Evolutionary conservation across 148 eudicot species (phyloP).

Genomic region (Fagopyrum homotropicum): DNA sequence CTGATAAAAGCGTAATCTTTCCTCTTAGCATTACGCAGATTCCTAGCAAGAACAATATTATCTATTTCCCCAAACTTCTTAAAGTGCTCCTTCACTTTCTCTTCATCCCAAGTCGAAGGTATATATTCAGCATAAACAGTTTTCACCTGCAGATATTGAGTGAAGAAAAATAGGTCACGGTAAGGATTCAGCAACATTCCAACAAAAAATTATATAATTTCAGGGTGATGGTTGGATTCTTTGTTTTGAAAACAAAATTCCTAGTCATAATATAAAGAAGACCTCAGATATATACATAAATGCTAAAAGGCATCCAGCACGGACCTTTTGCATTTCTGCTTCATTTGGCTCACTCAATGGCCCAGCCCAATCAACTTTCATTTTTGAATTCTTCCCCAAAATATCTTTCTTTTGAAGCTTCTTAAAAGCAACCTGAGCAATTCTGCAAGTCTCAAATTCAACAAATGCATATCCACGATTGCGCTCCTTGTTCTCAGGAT

Average conservation of each 20-base stretch:
- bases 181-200: neutral
- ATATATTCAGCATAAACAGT: slow-evolving; percentile 61
- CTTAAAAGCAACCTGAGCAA: slow-evolving; percentile 46
- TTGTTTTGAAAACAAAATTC: neutral
- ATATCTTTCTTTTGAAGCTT: slow-evolving; percentile 49
- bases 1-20: slow-evolving; percentile 63
- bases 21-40: slow-evolving; percentile 39
- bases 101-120: slow-evolving; percentile 61
- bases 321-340: slow-evolving; percentile 55
- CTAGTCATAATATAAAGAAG: neutral
- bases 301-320: slow-evolving; percentile 14
- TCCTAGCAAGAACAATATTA: slow-evolving; percentile 50
- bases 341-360: slow-evolving; percentile 51
- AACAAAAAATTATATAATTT: neutral
- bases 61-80: slow-evolving; percentile 62
- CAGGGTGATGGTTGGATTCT: no score
- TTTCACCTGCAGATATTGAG: slow-evolving; percentile 34
- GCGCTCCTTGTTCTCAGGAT: slow-evolving; percentile 40
- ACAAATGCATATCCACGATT: slow-evolving; percentile 75
- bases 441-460: slow-evolving; percentile 51
- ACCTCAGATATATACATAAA: neutral
- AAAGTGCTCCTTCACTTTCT: slow-evolving; percentile 40
- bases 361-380: slow-evolving; percentile 67
- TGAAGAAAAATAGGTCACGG: slow-evolving; percentile 12
- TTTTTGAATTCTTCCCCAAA: slow-evolving; percentile 30